Base-by-base conservation (phyloP, 495 filamentous ascomycete species). In the Collariella sp. region DNA sequence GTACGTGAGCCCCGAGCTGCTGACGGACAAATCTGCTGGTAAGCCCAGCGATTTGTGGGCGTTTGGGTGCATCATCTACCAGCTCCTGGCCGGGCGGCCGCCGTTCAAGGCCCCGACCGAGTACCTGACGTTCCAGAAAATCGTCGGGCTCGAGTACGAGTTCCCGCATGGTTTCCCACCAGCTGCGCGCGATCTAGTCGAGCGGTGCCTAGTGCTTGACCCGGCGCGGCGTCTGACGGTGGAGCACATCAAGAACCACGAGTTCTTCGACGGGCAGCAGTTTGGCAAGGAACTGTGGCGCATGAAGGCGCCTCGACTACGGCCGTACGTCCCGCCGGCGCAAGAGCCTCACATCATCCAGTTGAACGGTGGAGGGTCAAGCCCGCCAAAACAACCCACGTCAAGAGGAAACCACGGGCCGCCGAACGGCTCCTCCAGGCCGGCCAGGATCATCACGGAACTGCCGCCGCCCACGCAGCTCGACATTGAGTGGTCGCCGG, bases 11-110 rank as follows among this genome's bases (percentile, higher is more conserved):
- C 94, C 94, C 0, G 94, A 99, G 62, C 77, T 99, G 29, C 75
- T 99, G 56, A 95, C 85, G 2, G 88, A 96, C 57, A 97, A 97
- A 73, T 90, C 89, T 58, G 93, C 91, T 10, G 95, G 94, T 74
- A 99, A 97, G 72, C 89, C 94, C 19, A 96, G 91, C 63, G 94
- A 99, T 67, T 70, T 99, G 31, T 99, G 94, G 94, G 94, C 94
- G 3, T 96, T 97, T 74, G 94, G 94, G n/a, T 99, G 94, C 69
- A 99, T 99, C 56, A 85, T 99, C 54, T 99, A 95, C 67, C 94
- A 99, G 70, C 78, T 99, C 29, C 73, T 99, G 34, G 87, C 87
- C 24, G 94, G 94, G 15, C 81, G 94, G 43, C 94, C 94, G 13
- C 94, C 94, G 0, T 99, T 99, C 76, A 99, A 99, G 68, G 94